Percentiles rank a stretch among this genome's conserved stretches.
These are phyloP conservation scores for Coemansia sp. DNA, from an alignment of 192 early-diverging fungal genomes.

Conservation along the genomic window DNA sequence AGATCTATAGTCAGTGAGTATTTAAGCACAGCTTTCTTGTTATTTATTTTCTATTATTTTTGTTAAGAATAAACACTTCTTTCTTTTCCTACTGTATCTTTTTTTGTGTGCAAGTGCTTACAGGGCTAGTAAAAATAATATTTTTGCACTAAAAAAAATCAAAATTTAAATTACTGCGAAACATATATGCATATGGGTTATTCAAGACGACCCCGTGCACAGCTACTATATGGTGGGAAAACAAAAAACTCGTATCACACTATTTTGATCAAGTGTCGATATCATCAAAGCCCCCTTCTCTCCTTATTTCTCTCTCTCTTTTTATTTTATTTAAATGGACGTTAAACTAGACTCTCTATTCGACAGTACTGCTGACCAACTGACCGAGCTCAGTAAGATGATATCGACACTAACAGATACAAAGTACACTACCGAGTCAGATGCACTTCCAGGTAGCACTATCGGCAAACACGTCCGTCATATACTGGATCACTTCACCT, in stretches of 20 bases:
- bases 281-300: neutral
- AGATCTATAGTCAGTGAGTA: too few species aligned
- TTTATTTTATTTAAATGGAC: neutral
- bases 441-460: conserved; percentile 54
- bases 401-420: conserved; percentile 20
- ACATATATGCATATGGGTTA: neutral
- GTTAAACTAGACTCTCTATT: conserved; percentile 23
- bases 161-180: neutral
- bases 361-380: conserved; percentile 15
- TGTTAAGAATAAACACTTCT: too few species aligned
- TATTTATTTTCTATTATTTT: too few species aligned
- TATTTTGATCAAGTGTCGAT: neutral
- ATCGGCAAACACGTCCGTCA: conserved; percentile 63
- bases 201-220: neutral
- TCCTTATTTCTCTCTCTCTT: neutral
- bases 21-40: too few species aligned
- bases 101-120: too few species aligned
- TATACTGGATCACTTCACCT: conserved; percentile 53
- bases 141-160: too few species aligned
- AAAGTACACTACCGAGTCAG: conserved; percentile 34
- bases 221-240: neutral
- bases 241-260: neutral
- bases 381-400: conserved; percentile 19
- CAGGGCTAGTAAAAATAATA: too few species aligned
- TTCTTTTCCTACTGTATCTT: too few species aligned